phyloP scores from a whole-genome alignment of 148 eudicot species.

The Rhododendron kiyosumense region DNA sequence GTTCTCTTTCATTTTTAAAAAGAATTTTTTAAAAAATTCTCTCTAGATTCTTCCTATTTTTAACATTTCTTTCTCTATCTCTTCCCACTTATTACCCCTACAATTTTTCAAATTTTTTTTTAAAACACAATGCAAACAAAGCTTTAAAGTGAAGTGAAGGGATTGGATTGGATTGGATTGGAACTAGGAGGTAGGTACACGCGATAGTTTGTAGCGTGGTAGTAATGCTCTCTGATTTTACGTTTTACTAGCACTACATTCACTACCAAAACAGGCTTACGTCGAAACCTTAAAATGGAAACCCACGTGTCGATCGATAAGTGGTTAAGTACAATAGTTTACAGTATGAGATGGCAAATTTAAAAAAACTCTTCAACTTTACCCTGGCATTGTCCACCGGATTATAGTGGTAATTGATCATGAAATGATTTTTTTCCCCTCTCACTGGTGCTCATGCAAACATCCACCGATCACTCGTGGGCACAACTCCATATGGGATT shows the following conservation, averaged over 20 bases:
- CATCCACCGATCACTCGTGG: too few species aligned
- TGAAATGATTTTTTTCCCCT: too few species aligned
- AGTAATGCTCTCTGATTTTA: not conserved
- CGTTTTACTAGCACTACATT: too few species aligned
- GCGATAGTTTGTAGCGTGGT: not conserved
- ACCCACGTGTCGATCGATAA: not conserved
- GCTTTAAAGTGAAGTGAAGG: not conserved
- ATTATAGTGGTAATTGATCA: not conserved
- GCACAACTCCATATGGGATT: too few species aligned
- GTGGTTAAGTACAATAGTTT: not conserved
- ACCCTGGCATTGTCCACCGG: not conserved
- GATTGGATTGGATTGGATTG: not conserved
- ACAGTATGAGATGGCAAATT: not conserved
- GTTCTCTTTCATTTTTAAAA: too few species aligned
- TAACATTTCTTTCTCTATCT: too few species aligned
- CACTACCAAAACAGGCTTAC: not conserved
- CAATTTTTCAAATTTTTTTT: too few species aligned
- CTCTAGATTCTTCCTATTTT: too few species aligned
- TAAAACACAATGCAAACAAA: too few species aligned
- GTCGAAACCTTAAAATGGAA: not conserved
- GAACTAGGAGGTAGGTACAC: not conserved
- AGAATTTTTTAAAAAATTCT: too few species aligned
- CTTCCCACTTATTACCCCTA: too few species aligned
- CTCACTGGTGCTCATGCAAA: too few species aligned
- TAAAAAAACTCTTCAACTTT: not conserved